phyloP scores from a whole-genome alignment of 2,329 filamentous ascomycete species.

The Hypoxylon sp. region DNA sequence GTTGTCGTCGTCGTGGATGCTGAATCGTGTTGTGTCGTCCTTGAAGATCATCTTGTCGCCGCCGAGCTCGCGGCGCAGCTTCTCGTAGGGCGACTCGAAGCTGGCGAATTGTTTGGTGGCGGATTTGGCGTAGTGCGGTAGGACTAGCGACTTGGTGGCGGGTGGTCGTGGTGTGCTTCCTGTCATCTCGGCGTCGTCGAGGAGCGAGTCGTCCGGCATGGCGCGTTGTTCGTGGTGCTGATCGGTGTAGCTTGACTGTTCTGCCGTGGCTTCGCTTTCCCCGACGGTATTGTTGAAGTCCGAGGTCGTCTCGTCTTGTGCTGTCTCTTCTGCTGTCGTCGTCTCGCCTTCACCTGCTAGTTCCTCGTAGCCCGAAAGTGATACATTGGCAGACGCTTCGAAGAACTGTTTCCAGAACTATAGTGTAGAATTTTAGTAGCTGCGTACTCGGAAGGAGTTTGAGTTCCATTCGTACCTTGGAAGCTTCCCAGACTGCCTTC shows the following conservation, averaged over 20 bases:
- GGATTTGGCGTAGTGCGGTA: background rate
- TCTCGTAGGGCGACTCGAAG: constrained; percentile 80
- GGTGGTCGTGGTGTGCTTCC: constrained; percentile 74
- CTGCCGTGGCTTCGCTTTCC: constrained; percentile 50
- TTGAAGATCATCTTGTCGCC: constrained; percentile 51
- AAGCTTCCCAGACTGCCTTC: constrained; percentile 93
- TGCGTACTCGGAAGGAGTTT: background rate
- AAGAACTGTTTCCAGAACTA: constrained; percentile 99
- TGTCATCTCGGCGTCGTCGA: constrained; percentile 69
- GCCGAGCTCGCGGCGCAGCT: constrained; percentile 72
- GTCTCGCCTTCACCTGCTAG: constrained; percentile 72
- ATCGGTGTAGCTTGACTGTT: constrained; percentile 50
- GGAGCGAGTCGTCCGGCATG: constrained; percentile 68
- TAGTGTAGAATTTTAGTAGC: background rate
- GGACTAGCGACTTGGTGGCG: constrained; percentile 55
- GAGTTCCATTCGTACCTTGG: constrained; percentile 68
- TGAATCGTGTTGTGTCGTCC: constrained; percentile 43
- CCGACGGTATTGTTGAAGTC: constrained; percentile 44
- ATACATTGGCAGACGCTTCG: constrained; percentile 96
- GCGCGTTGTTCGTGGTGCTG: constrained; percentile 38
- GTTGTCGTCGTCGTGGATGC: constrained; percentile 42
- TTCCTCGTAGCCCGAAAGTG: constrained; percentile 93
- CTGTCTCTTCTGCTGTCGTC: constrained; percentile 59
- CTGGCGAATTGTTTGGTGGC: constrained; percentile 59
- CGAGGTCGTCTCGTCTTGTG: constrained; percentile 62